These are phyloP conservation scores for Sporormia fimetaria DNA, from an alignment of 495 filamentous ascomycete species.

Conservation along the genomic window DNA sequence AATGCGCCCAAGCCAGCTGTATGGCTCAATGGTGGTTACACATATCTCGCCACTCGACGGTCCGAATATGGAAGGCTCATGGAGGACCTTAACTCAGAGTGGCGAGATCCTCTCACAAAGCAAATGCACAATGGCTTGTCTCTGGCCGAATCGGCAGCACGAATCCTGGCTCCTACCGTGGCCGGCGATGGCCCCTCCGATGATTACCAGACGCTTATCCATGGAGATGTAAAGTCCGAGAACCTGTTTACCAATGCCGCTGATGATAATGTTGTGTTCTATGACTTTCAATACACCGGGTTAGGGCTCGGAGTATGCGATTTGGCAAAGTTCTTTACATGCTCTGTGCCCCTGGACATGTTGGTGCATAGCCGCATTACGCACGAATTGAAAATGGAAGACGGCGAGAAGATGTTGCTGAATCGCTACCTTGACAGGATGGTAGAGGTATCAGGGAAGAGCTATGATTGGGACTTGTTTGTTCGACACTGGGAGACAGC, in stretches of 20 bases:
- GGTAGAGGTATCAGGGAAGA: conserved; percentile 6
- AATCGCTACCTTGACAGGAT: conserved; percentile 30
- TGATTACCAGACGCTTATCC: conserved; percentile 34
- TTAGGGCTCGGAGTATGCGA: conserved; percentile 38
- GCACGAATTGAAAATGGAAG: conserved; percentile 22
- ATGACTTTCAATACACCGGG: conserved; percentile 41
- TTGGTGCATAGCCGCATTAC: conserved; percentile 11
- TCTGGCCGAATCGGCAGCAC: conserved; percentile 26
- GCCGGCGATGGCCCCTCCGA: conserved; percentile 17
- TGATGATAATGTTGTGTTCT: conserved; percentile 35
- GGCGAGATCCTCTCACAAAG: conserved; percentile 27
- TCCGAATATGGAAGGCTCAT: conserved; percentile 31
- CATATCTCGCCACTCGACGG: conserved; percentile 37
- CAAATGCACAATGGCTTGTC: not conserved
- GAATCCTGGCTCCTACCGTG: conserved; percentile 23
- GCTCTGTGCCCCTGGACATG: conserved; percentile 8
- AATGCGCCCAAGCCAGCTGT: conserved; percentile 22
- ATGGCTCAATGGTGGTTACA: conserved; percentile 40
- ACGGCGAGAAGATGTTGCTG: conserved; percentile 31
- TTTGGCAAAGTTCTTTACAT: conserved; percentile 37
- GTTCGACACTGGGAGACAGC: conserved; percentile 38
- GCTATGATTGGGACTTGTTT: conserved; percentile 34
- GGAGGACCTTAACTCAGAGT: conserved; percentile 27
- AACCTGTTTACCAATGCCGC: conserved; percentile 30
- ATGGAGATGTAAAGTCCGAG: conserved; percentile 40